Percentiles rank a stretch among this genome's conserved stretches.
These are phyloP conservation scores for Globisporangium emineosum DNA, from an alignment of 352 stramenopile species.

Conservation along the genomic window DNA sequence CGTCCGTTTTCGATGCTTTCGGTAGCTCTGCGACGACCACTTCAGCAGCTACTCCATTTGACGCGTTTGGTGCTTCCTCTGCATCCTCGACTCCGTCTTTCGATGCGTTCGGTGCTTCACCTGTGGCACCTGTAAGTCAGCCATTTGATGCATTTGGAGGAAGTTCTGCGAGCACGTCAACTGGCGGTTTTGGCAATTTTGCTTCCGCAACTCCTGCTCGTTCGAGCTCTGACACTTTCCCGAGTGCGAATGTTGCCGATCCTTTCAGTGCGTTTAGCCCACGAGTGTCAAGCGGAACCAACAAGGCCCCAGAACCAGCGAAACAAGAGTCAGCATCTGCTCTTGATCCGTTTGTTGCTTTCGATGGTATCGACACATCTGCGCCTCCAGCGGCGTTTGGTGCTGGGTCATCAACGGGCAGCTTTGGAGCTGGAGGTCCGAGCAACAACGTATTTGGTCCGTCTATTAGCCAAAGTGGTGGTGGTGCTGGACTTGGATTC, in stretches of 20 bases:
- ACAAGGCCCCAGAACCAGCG: neutral
- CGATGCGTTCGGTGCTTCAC: slow-evolving; percentile 35
- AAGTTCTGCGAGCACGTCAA: slow-evolving; percentile 8
- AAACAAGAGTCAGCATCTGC: slow-evolving; percentile 7
- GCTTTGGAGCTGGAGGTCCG: slow-evolving; percentile 13
- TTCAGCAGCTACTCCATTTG: slow-evolving; percentile 17
- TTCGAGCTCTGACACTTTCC: slow-evolving; percentile 23
- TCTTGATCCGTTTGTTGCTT: slow-evolving; percentile 61
- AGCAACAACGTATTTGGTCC: slow-evolving; percentile 11
- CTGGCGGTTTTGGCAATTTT: slow-evolving; percentile 31
- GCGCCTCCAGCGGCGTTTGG: slow-evolving; percentile 7
- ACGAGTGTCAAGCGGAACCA: slow-evolving; percentile 18
- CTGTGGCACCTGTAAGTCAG: slow-evolving; percentile 2
- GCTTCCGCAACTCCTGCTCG: slow-evolving; percentile 23
- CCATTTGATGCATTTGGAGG: slow-evolving; percentile 37
- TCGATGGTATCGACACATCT: slow-evolving; percentile 41
- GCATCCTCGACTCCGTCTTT: slow-evolving; percentile 6
- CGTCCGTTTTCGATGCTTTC: slow-evolving; percentile 12
- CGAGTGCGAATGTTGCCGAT: slow-evolving; percentile 14
- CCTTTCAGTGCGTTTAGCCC: slow-evolving; percentile 26
- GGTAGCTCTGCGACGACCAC: neutral
- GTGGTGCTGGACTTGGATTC: slow-evolving; percentile 7
- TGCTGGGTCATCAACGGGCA: slow-evolving; percentile 12
- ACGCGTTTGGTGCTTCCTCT: slow-evolving; percentile 30
- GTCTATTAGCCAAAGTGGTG: slow-evolving; percentile 7